Percentiles rank a stretch among this genome's conserved stretches.
Conservation (phyloP, 1,284 basidiomycete genomes). For the Xerocomus minutiporus region DNA sequence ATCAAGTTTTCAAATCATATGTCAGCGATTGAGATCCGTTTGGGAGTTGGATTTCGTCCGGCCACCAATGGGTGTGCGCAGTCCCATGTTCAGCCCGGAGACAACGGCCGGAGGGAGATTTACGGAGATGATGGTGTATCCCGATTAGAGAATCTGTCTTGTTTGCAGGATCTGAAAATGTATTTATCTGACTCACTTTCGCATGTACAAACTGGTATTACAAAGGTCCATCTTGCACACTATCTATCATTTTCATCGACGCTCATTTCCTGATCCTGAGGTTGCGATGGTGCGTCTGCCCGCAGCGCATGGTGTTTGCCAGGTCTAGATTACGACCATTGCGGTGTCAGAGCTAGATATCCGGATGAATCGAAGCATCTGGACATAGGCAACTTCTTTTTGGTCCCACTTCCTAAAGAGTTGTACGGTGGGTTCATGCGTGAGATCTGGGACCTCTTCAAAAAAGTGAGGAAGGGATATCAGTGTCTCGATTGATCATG, state of each 20-base stretch:
- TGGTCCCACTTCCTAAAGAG: slow-evolving; percentile 79
- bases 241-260: slow-evolving; percentile 29
- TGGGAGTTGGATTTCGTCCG: slow-evolving; percentile 60
- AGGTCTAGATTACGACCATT: slow-evolving; percentile 45
- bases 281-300: slow-evolving; percentile 4
- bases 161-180: slow-evolving; percentile 15
- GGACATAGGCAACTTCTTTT: slow-evolving; percentile 66
- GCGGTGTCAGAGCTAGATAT: slow-evolving; percentile 57
- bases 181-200: slow-evolving; percentile 3
- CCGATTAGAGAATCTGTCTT: slow-evolving; percentile 13
- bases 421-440: slow-evolving; percentile 64
- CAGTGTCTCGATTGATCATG: neutral
- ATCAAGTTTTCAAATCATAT: slow-evolving; percentile 74
- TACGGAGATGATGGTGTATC: slow-evolving; percentile 25
- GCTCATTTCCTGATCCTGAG: slow-evolving; percentile 31
- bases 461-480: neutral
- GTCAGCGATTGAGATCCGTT: slow-evolving; percentile 58
- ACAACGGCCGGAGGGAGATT: slow-evolving; percentile 18
- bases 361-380: slow-evolving; percentile 72
- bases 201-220: slow-evolving; percentile 5
- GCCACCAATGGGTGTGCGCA: slow-evolving; percentile 14
- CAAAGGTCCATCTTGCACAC: slow-evolving; percentile 27
- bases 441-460: slow-evolving; percentile 81
- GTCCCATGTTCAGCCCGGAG: slow-evolving; percentile 22
- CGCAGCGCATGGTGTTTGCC: slow-evolving; percentile 51